phyloP scores from a whole-genome alignment of 306 rosid genomes.

The Mimosa pudica region DNA sequence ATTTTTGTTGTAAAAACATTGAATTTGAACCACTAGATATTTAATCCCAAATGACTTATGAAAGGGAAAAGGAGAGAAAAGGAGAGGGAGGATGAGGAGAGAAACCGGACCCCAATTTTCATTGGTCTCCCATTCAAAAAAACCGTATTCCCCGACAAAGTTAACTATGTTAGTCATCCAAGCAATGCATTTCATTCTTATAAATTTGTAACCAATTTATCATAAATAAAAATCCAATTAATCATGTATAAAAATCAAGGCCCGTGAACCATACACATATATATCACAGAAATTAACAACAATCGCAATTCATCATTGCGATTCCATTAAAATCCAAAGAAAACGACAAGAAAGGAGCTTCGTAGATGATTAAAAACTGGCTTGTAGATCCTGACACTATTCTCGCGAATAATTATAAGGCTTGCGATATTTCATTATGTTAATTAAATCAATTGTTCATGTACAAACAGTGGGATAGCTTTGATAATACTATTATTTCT shows the following conservation, averaged over 20 bases:
- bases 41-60: too few relatives aligned
- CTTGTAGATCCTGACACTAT: neutral
- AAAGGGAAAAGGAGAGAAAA: too few relatives aligned
- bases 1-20: too few relatives aligned
- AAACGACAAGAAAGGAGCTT: constrained; percentile 40
- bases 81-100: too few relatives aligned
- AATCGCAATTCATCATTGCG: constrained; percentile 35
- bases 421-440: neutral
- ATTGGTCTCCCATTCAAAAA: too few relatives aligned
- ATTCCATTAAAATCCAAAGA: constrained; percentile 38
- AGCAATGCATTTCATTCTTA: neutral
- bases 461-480: neutral
- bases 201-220: constrained; percentile 21
- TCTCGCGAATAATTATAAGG: neutral
- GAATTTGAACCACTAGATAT: too few relatives aligned
- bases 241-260: constrained; percentile 27
- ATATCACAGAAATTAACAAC: constrained; percentile 29
- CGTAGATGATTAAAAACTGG: constrained; percentile 6
- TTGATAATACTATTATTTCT: neutral
- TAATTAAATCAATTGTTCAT: neutral
- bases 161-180: neutral
- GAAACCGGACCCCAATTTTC: too few relatives aligned
- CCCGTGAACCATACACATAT: constrained; percentile 23
- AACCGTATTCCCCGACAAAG: too few relatives aligned
- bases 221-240: constrained; percentile 11